These are phyloP conservation scores for Acacia confusa DNA, from an alignment of 306 rosid genomes.

Conservation along the genomic window DNA sequence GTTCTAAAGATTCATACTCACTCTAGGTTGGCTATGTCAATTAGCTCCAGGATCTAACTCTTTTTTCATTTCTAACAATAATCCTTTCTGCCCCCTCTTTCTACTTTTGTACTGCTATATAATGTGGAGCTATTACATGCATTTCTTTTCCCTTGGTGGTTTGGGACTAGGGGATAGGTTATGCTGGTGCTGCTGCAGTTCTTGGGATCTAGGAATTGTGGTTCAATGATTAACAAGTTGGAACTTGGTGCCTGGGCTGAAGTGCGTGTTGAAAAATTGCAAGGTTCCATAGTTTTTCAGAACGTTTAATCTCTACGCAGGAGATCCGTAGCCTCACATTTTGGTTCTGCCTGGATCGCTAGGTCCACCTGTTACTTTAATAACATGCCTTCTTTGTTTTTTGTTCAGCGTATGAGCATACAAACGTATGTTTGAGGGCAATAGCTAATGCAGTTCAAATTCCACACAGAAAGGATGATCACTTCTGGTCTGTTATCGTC, in stretches of 20 bases:
- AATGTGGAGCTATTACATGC: neutral
- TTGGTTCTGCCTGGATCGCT: neutral
- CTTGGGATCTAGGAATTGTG: slow-evolving; percentile 36
- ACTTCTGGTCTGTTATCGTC: slow-evolving; percentile 14
- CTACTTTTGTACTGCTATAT: neutral
- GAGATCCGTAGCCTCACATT: slow-evolving; percentile 24
- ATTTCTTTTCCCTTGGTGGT: slow-evolving; percentile 31
- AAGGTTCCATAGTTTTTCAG: slow-evolving; percentile 10
- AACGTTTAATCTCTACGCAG: neutral
- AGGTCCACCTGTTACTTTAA: slow-evolving; percentile 20
- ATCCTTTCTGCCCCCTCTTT: neutral
- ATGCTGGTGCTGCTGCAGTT: slow-evolving; percentile 14
- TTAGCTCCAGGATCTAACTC: neutral
- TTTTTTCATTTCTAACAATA: neutral
- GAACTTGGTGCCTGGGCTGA: slow-evolving; percentile 37
- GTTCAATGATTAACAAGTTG: slow-evolving; percentile 32
- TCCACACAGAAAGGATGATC: neutral
- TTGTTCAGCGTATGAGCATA: slow-evolving; percentile 29
- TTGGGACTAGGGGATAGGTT: slow-evolving; percentile 39
- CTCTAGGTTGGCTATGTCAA: neutral
- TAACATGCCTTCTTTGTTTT: slow-evolving; percentile 32
- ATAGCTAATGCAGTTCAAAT: neutral
- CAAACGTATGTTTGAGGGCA: slow-evolving; percentile 26
- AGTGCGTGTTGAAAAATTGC: slow-evolving; percentile 32
- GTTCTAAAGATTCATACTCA: neutral